phyloP scores from a whole-genome alignment of 2,329 filamentous ascomycete genomes.

The Trichothecium roseum region DNA sequence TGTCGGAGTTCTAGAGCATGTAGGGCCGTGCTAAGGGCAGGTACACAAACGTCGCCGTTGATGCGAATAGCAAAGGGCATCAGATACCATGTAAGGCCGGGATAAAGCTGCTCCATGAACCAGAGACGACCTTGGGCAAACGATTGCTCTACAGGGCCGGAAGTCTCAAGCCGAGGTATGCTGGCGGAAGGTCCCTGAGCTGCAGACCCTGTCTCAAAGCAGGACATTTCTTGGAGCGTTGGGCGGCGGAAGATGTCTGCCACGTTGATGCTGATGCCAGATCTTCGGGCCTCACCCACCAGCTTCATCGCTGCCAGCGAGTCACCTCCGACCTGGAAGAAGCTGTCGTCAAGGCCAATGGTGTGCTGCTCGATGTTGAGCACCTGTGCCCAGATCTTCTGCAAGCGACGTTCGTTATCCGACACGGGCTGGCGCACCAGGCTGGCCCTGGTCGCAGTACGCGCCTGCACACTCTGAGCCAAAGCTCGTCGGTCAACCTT shows the following conservation, averaged over 20 bases:
- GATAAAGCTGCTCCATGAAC: slow-evolving; percentile 8
- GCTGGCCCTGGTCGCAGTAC: neutral
- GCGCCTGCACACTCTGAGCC: neutral
- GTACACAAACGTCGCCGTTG: slow-evolving; percentile 1
- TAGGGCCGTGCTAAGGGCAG: slow-evolving; percentile 4
- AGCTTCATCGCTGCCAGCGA: slow-evolving; percentile 34
- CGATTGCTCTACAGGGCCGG: slow-evolving; percentile 5
- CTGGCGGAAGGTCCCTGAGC: no score
- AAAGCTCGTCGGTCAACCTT: slow-evolving; percentile 8
- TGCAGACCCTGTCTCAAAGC: neutral
- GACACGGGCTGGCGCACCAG: neutral
- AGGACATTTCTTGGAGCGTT: neutral
- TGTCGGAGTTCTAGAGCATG: slow-evolving; percentile 7
- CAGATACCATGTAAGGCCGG: slow-evolving; percentile 5
- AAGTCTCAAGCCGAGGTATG: no score
- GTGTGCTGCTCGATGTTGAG: slow-evolving; percentile 18
- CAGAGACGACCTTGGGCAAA: slow-evolving; percentile 8
- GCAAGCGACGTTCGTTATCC: slow-evolving; percentile 11
- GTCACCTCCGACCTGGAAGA: slow-evolving; percentile 37
- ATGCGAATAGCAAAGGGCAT: slow-evolving; percentile 6
- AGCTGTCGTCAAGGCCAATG: slow-evolving; percentile 31
- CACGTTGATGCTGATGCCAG: slow-evolving; percentile 10
- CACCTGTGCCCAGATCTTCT: slow-evolving; percentile 23
- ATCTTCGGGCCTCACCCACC: slow-evolving; percentile 8
- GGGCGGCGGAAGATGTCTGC: slow-evolving; percentile 2